phyloP scores from a whole-genome alignment of 2,329 filamentous ascomycete genomes.

The Trichoderma breve region DNA sequence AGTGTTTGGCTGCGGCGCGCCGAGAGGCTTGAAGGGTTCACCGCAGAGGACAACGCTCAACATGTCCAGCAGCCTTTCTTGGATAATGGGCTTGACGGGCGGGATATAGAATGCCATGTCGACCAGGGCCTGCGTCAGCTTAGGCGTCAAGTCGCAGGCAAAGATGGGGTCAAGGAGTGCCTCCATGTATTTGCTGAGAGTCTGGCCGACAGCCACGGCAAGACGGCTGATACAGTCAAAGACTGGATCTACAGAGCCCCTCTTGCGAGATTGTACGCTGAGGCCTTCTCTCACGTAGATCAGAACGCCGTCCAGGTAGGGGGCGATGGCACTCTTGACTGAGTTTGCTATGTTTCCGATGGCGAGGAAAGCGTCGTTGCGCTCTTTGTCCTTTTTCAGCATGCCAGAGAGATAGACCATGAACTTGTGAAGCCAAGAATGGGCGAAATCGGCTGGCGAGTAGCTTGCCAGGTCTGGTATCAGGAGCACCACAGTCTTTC shows the following conservation, averaged over 20 bases:
- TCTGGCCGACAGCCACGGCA: conserved; percentile 91
- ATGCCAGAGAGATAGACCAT: conserved; percentile 95
- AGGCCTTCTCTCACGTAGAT: conserved; percentile 91
- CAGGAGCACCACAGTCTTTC: conserved; percentile 83
- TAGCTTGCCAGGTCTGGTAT: conserved; percentile 94
- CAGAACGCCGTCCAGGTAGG: conserved; percentile 91
- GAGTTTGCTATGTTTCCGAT: conserved; percentile 96
- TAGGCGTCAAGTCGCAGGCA: conserved; percentile 89
- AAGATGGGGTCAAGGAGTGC: conserved; percentile 94
- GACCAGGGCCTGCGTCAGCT: conserved; percentile 89
- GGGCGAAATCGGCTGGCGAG: conserved; percentile 84
- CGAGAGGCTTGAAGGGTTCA: conserved; percentile 86
- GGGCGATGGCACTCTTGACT: conserved; percentile 90
- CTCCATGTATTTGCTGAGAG: conserved; percentile 97
- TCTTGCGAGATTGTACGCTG: conserved; percentile 69
- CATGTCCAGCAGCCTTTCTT: conserved; percentile 91
- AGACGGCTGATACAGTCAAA: conserved; percentile 98
- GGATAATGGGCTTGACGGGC: conserved; percentile 86
- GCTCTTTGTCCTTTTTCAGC: conserved; percentile 90
- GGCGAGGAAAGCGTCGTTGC: conserved; percentile 90
- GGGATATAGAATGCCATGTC: conserved; percentile 99
- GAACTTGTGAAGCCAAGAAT: conserved; percentile 86
- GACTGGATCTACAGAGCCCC: conserved; percentile 70
- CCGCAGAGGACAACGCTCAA: conserved; percentile 91
- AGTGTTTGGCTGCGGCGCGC: conserved; percentile 81